Conservation (phyloP, 2,329 filamentous ascomycete species). For the Ceratocystis eucalypticola region DNA sequence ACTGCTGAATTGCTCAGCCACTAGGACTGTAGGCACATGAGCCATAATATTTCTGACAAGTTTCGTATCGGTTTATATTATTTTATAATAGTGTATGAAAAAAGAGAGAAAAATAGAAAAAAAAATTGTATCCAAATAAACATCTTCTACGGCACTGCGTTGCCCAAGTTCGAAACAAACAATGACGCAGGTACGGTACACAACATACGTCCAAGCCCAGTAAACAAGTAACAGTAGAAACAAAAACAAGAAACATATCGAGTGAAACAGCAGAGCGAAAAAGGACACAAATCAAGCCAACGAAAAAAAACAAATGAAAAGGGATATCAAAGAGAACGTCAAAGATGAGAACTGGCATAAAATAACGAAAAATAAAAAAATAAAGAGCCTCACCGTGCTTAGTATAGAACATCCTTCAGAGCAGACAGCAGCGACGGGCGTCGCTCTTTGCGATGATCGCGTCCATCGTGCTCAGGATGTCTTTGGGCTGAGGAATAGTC, state of each 20-base stretch:
- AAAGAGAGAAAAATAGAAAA: too few species aligned
- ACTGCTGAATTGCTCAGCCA: neutral
- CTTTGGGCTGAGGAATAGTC: conserved; percentile 24
- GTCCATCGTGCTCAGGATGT: conserved; percentile 26
- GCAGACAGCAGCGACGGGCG: conserved; percentile 44
- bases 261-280: too few species aligned
- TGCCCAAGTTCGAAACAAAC: neutral
- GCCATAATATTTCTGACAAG: neutral
- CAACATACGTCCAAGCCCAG: neutral
- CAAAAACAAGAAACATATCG: neutral
- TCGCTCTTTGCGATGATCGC: conserved; percentile 26
- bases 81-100: too few species aligned
- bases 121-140: neutral
- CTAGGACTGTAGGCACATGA: neutral
- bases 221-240: neutral
- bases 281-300: too few species aligned
- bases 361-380: conserved; percentile 8
- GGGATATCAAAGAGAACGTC: too few species aligned
- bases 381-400: conserved; percentile 31
- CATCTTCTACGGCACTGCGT: neutral
- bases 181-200: neutral
- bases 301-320: neutral
- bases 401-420: conserved; percentile 44
- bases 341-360: too few species aligned
- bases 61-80: neutral